Conservation (phyloP, 306 rosid species). For the Macrotyloma uniflorum region DNA sequence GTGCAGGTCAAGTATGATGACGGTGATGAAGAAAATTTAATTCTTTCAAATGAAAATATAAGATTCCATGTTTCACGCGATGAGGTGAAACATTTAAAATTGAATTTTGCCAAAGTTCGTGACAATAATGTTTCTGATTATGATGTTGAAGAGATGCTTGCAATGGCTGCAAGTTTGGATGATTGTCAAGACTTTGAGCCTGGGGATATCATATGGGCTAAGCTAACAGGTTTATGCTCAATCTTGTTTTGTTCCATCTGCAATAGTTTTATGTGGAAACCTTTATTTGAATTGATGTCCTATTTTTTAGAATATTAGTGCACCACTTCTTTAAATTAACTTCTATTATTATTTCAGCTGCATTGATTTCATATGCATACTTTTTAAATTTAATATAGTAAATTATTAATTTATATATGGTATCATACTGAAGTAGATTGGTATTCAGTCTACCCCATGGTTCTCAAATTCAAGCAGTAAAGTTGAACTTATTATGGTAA, state of each 20-base stretch:
- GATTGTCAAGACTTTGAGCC: slow-evolving; percentile 86
- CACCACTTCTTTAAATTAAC: background rate
- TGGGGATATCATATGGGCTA: slow-evolving; percentile 96
- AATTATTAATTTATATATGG: slow-evolving; percentile 22
- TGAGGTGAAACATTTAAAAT: slow-evolving; percentile 75
- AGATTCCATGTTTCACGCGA: slow-evolving; percentile 78
- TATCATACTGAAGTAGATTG: slow-evolving; percentile 3
- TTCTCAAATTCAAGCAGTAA: background rate
- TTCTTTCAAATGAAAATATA: slow-evolving; percentile 73
- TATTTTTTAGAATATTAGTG: slow-evolving; percentile 1
- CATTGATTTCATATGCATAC: background rate
- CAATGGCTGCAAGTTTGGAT: slow-evolving; percentile 91
- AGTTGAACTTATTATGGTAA: background rate
- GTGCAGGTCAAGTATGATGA: slow-evolving; percentile 88
- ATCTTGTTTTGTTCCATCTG: slow-evolving; percentile 30
- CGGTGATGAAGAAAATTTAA: slow-evolving; percentile 73
- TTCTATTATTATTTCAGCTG: slow-evolving; percentile 14
- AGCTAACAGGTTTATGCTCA: slow-evolving; percentile 84
- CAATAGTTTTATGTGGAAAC: slow-evolving; percentile 14
- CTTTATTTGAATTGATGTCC: slow-evolving; percentile 7
- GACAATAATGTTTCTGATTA: slow-evolving; percentile 72
- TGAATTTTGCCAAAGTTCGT: slow-evolving; percentile 58
- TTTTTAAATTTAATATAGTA: background rate
- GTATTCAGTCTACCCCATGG: slow-evolving; percentile 2
- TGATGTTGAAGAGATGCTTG: slow-evolving; percentile 83